Evolutionary conservation across 2,329 filamentous ascomycete genomes (phyloP).

Genomic region (Ophiostoma sp.): DNA sequence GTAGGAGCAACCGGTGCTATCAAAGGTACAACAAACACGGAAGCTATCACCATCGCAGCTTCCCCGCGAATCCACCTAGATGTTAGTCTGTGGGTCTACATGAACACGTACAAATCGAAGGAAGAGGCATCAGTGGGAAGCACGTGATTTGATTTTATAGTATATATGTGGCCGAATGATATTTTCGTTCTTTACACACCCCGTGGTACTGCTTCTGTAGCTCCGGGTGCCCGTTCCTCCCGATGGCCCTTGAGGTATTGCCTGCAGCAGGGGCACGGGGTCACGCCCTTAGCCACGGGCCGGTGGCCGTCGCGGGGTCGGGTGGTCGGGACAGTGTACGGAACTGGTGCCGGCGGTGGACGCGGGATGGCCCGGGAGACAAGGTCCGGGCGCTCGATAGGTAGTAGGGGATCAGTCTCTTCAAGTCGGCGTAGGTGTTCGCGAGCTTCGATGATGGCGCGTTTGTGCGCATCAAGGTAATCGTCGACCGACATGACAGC

Average conservation of each 20-base stretch:
- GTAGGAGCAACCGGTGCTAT: not conserved
- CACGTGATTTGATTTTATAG: too few species aligned
- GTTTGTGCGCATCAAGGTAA: not conserved
- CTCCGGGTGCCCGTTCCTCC: not conserved
- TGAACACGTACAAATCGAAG: too few species aligned
- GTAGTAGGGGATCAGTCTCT: not conserved
- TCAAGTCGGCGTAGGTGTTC: conserved; percentile 9
- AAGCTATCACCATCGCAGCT: not conserved
- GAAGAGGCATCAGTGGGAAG: too few species aligned
- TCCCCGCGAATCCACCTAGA: not conserved
- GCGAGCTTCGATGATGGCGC: conserved; percentile 8
- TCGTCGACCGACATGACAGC: conserved; percentile 7
- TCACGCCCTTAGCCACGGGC: not conserved
- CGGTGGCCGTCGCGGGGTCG: not conserved
- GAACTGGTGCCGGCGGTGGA: not conserved
- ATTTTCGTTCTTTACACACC: not conserved
- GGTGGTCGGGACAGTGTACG: not conserved
- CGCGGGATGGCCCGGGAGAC: not conserved
- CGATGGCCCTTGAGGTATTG: conserved; percentile 5
- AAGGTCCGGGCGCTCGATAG: not conserved
- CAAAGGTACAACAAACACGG: not conserved
- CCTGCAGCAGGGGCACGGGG: conserved; percentile 8
- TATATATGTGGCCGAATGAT: too few species aligned
- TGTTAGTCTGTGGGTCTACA: not conserved
- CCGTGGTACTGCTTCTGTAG: not conserved